Percentiles rank a stretch among this genome's conserved stretches.
Conservation (phyloP, 2,329 filamentous ascomycete species). For the Aspergillus fischeri region DNA sequence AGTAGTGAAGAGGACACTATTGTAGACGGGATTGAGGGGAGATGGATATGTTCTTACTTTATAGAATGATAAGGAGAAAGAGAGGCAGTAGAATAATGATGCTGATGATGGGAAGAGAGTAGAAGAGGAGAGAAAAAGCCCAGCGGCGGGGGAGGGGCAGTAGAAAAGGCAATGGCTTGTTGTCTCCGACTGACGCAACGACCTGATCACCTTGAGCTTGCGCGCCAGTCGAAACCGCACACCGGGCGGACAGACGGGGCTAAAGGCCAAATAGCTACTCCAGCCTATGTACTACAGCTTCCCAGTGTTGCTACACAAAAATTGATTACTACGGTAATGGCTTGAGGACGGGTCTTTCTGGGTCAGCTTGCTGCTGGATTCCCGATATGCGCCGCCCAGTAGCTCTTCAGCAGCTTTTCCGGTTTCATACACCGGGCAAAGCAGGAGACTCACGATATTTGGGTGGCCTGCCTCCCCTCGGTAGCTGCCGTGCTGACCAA, state of each 20-base stretch:
- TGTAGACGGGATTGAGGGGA: not conserved
- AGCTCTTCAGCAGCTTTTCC: slow-evolving; percentile 31
- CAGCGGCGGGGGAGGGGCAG: slow-evolving; percentile 26
- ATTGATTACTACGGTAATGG: slow-evolving; percentile 3
- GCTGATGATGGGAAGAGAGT: slow-evolving; percentile 9
- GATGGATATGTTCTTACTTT: slow-evolving; percentile 11
- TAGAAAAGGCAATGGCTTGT: slow-evolving; percentile 19
- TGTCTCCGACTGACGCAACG: slow-evolving; percentile 32
- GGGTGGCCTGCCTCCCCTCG: slow-evolving; percentile 18
- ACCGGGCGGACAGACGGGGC: slow-evolving; percentile 28
- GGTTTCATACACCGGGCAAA: slow-evolving; percentile 43
- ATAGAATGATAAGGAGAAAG: slow-evolving; percentile 1
- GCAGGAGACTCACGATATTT: slow-evolving; percentile 38
- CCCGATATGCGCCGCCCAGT: slow-evolving; percentile 30
- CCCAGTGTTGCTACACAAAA: not conserved
- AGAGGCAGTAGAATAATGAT: slow-evolving; percentile 4
- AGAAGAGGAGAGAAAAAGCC: slow-evolving; percentile 16
- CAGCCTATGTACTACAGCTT: not conserved
- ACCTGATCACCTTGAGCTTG: slow-evolving; percentile 19
- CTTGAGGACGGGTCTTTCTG: slow-evolving; percentile 6
- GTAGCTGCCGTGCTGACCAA: slow-evolving; percentile 29
- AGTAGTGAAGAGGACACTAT: slow-evolving; percentile 1
- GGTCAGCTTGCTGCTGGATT: slow-evolving; percentile 15
- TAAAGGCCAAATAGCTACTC: slow-evolving; percentile 11
- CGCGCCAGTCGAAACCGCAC: slow-evolving; percentile 15